A percentile compares a stretch with the other conserved stretches of the same genome.
Evolutionary conservation across 306 rosid genomes (phyloP).

Genomic region (peach (Prunus persica)): DNA sequence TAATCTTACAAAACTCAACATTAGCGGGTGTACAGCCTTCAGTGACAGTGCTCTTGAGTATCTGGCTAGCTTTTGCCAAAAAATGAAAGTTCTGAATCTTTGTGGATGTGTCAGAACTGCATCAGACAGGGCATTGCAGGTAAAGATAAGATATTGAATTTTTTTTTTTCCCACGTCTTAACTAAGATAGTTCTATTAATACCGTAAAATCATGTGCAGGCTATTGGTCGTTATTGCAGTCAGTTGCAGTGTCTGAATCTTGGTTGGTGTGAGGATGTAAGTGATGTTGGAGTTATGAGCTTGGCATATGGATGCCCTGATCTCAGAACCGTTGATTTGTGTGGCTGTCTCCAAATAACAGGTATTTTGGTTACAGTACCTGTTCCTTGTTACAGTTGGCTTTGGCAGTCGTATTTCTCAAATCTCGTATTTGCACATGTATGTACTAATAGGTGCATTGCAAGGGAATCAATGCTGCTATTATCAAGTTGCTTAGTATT

Average conservation of each 20-base stretch:
- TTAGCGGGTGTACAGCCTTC: conserved; percentile 83
- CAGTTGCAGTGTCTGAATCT: conserved; percentile 76
- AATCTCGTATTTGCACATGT: not conserved
- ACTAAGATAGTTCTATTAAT: not conserved
- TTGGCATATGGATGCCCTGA: conserved; percentile 91
- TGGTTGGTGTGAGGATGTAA: conserved; percentile 87
- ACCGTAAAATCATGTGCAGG: conserved; percentile 45
- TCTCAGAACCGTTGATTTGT: conserved; percentile 72
- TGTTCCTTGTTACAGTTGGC: not conserved
- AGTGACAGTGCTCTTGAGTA: conserved; percentile 75
- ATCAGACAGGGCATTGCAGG: conserved; percentile 86
- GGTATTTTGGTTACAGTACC: conserved; percentile 38
- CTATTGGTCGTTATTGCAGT: conserved; percentile 71
- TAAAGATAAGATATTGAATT: conserved; percentile 14
- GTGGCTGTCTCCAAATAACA: conserved; percentile 83
- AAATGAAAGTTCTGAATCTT: conserved; percentile 68
- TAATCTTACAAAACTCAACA: conserved; percentile 64
- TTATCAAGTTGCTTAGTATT: not conserved
- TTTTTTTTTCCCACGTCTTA: not conserved
- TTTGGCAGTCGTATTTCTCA: not conserved
- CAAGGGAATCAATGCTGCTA: not conserved
- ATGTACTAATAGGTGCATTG: not conserved
- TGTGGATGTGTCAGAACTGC: conserved; percentile 85
- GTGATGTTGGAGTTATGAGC: conserved; percentile 84
- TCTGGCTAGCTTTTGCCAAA: conserved; percentile 67